Percentiles rank a stretch among this genome's conserved stretches.
Conservation (phyloP, 257 asterid species). For the Fraxinus anomala region DNA sequence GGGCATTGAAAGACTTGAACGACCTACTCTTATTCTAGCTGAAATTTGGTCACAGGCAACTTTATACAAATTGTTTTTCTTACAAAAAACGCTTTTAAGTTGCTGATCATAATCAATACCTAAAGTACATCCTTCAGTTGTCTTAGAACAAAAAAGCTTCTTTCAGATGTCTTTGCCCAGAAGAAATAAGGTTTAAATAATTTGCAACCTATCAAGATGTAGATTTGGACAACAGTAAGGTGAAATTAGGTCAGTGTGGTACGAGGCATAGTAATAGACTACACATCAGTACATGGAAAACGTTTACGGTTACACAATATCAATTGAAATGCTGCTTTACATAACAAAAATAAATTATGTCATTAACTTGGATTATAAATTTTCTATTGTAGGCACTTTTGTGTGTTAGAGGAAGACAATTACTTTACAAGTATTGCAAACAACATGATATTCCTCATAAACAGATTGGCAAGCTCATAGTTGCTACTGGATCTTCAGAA, state of each 20-base stretch:
- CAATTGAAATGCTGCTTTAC: neutral
- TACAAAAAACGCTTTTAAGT: too few relatives aligned
- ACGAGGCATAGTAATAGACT: neutral
- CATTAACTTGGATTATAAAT: neutral
- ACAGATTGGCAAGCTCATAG: constrained; percentile 85
- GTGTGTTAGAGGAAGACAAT: constrained; percentile 71
- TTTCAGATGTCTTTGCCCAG: neutral
- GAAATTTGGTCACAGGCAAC: neutral
- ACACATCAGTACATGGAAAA: neutral
- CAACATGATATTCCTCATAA: constrained; percentile 65
- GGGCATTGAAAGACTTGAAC: too few relatives aligned
- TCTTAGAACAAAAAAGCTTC: neutral
- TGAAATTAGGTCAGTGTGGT: neutral
- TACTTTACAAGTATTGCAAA: constrained; percentile 67
- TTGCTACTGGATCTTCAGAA: constrained; percentile 77
- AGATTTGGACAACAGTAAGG: neutral
- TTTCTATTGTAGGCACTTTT: constrained; percentile 54
- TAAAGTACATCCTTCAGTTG: neutral
- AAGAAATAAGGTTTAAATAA: neutral
- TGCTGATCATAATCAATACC: neutral
- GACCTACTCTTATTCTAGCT: neutral
- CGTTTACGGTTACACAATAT: too few relatives aligned
- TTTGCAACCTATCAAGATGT: neutral
- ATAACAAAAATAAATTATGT: too few relatives aligned
- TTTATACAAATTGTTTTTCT: too few relatives aligned